A percentile compares a stretch with the other conserved stretches of the same genome.
phyloP scores from a whole-genome alignment of 768 basidiomycete genomes.

The Mycena kentingensis region DNA sequence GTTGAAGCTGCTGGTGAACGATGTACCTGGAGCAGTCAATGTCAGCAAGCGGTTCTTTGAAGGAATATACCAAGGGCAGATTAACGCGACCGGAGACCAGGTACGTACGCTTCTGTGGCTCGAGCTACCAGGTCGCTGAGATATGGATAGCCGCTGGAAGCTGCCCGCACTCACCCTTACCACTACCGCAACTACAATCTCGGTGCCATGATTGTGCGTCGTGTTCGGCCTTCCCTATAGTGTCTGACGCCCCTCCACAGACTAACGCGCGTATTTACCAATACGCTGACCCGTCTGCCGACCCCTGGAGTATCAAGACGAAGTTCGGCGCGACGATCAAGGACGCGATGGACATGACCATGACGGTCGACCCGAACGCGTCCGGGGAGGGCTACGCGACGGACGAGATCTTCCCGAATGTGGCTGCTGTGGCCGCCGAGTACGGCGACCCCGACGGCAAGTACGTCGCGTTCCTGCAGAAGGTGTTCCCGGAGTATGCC shows the following conservation, averaged over 20 bases:
- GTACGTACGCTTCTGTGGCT: conserved; percentile 34
- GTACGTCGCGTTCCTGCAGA: conserved; percentile 51
- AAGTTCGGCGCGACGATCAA: conserved; percentile 54
- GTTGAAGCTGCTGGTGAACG: conserved; percentile 54
- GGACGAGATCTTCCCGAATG: too few relatives aligned
- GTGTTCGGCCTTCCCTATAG: neutral
- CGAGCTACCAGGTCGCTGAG: neutral
- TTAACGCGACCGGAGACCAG: conserved; percentile 60
- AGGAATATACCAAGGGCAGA: too few relatives aligned
- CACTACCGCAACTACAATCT: too few relatives aligned
- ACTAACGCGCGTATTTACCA: conserved; percentile 57
- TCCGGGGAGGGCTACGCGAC: too few relatives aligned
- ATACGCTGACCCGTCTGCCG: too few relatives aligned
- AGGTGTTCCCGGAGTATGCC: conserved; percentile 38
- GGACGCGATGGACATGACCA: too few relatives aligned
- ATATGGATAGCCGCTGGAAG: conserved; percentile 58
- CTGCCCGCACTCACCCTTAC: too few relatives aligned
- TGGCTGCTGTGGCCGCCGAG: too few relatives aligned
- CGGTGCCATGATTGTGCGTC: conserved; percentile 59
- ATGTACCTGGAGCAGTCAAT: conserved; percentile 50
- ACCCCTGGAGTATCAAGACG: conserved; percentile 54
- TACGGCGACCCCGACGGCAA: too few relatives aligned
- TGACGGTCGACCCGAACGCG: too few relatives aligned
- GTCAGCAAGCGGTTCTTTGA: too few relatives aligned
- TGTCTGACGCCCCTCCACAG: conserved; percentile 31